Base-by-base conservation (phyloP, 1,284 basidiomycete genomes). In the Rhizoctonia solani region DNA sequence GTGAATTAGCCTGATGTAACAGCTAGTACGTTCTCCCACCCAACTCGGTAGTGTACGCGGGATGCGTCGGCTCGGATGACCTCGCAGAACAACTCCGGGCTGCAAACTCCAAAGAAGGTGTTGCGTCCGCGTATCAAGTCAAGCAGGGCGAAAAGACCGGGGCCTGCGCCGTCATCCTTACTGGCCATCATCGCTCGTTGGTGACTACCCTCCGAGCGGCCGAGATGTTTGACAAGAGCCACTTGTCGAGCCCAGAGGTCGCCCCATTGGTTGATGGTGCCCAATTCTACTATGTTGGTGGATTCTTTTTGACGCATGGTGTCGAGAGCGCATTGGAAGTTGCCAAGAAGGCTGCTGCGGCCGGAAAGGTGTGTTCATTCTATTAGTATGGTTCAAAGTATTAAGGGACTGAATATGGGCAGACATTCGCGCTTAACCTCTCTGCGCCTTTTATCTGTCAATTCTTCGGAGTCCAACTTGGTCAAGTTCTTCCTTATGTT, bases 241-340 rank as follows among this genome's bases (percentile, higher is more conserved):
- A 98, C 79, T 83, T 98, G 61, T 81, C 84, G 29, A 89, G 90
- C n/a, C 82, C 88, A 29, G 81, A 83, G 70, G 87, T 98, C 70
- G 87, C 92, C 54, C 82, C 87, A 53, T 81, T 93, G 70, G 83
- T 98, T 74, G 83, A 91, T 30, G 83, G 80, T 59, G 95, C 95
- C 68, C 89, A 92, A 76, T 85, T 87, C 77, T 97, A 87, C 81
- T 99, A 99, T 82, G 87, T 98, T 69, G 97, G 95, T 74, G 96
- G 97, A 19, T 99, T 91, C 83, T 98, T 99, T 87, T 85, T 99
- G 71, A 97, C 96, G 23, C 96, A 99, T 77, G 95, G 95, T 63
- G 76, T 86, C 68, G 87, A 89, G 73, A 85, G 85, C 66, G 87
- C 87, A 46, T 78, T 95, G 54, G 83, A 89, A 72, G 77, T 99